Percentiles rank a stretch among this genome's conserved stretches.
Evolutionary conservation across 306 rosid genomes (phyloP).

Genomic region (Trifolium pratense): DNA sequence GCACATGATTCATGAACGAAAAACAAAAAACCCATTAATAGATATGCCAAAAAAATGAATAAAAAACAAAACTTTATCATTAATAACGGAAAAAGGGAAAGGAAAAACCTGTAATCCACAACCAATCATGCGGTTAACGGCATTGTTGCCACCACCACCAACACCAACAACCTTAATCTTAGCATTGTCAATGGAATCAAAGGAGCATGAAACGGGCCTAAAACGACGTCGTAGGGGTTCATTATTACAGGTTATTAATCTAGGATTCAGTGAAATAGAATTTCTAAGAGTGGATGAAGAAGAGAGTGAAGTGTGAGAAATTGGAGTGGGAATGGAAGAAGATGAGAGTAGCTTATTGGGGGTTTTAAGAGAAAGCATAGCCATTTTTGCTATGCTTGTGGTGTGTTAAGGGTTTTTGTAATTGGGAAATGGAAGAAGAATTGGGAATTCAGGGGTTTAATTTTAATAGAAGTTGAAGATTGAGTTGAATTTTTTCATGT

Average conservation of each 20-base stretch:
- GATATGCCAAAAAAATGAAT: background rate
- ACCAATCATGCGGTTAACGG: slow-evolving; percentile 95
- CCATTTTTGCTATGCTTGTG: slow-evolving; percentile 41
- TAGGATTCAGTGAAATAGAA: slow-evolving; percentile 41
- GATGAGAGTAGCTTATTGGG: slow-evolving; percentile 57
- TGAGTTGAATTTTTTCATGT: background rate
- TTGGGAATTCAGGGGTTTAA: slow-evolving; percentile 48
- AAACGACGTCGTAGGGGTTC: slow-evolving; percentile 45
- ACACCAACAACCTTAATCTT: slow-evolving; percentile 93
- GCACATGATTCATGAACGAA: background rate
- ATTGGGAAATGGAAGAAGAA: too few species aligned
- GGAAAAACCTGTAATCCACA: slow-evolving; percentile 77
- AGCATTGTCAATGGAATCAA: slow-evolving; percentile 65
- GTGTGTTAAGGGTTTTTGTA: background rate
- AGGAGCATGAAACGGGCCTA: slow-evolving; percentile 56
- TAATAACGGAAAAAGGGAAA: background rate
- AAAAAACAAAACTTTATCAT: background rate
- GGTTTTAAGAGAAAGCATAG: slow-evolving; percentile 53
- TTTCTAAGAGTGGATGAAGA: slow-evolving; percentile 30
- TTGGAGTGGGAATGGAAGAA: slow-evolving; percentile 45
- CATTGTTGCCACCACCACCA: slow-evolving; percentile 97
- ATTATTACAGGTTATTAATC: slow-evolving; percentile 29
- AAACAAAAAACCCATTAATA: slow-evolving; percentile 16
- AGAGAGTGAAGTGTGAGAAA: slow-evolving; percentile 43
- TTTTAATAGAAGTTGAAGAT: background rate